Evolutionary conservation across 768 basidiomycete genomes (phyloP), one percentile per base, ranked within the genome.

Genomic region (Glaciozyma antarctica): DNA sequence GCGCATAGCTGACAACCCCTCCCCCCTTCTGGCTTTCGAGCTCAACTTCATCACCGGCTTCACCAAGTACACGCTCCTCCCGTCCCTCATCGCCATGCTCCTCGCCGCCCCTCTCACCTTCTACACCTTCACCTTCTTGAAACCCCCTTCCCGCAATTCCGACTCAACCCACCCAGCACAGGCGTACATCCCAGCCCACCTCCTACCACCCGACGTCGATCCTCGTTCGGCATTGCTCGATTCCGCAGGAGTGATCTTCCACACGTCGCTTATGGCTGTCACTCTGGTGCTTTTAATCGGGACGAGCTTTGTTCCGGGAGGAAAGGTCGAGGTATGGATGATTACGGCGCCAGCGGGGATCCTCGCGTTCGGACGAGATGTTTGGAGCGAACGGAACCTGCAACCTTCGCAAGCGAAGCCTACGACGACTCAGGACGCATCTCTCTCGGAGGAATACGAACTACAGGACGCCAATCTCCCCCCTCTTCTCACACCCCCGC

Each of bases 321-420:
- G 63, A 8, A 38, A 62, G 13, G 71, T 89, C 22, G 86, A 89
- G 60, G 87, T 89, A 4, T 91, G 88, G 87, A 84, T 81, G 77
- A 87, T 94, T 55, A 87, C 84, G 5, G 81, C 90, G 16, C 90
- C 93, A 0, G 90, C 90, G 55, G 90, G 89, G 0, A 74, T 81
- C 0, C 75, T 82, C 60, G 91, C 90, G 76, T 80, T 92, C 45
- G 44, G 82, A 8, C 83, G 85, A 56, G 91, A 97, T 73, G 58
- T 78, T 16, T 63, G 62, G 65, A 69, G 63, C 43, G 65, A 68
- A 28, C 24, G 65, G 22, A 63, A 56, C 9, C 26, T 53, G 32
- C 32, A 12, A 13, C 38, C 38, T 41, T 4, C 38, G 15, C 16
- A 16, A 22, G 5, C 43, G 26, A 19, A 4, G 22, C 32, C 43